Evolutionary conservation across 176 grass and related monocot species (phyloP), one percentile per base, ranked within the genome.

Genomic region (Triticum turgidum): DNA sequence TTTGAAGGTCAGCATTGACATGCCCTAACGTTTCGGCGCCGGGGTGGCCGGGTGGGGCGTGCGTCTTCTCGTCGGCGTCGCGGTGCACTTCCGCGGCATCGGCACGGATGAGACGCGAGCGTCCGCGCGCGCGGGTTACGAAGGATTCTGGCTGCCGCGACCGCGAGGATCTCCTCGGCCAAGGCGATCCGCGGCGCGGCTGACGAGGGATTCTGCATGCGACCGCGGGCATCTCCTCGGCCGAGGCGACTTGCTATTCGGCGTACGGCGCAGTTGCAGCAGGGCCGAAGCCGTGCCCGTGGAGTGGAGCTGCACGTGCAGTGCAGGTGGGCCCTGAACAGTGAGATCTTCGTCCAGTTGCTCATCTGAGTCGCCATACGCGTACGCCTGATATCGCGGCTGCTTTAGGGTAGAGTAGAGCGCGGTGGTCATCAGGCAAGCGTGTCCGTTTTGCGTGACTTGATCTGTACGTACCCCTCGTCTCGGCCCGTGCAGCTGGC

Each of bases 151-250:
- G 22, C 42, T 51, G 72, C 72, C 72, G 22, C 72, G 37, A 42
- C 17, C 67, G 33, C 33, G 18, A 30, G 65, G 65, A 68, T 68
- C 65, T 68, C 71, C 42, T 75, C 72, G 41, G 73, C 13, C 24
- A 20, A 77, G 74, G 27, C 74, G 74, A 54, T 10, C 2, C 7
- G 27, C 27, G 15, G 74, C 47, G n/a, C 13, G 13, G 59, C 7
- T 8, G 14, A 27, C 59, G 61, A 80, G 37, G 9, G 37, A 64
- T 47, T 30, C 77, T 9, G 3, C 42, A 11, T 44, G 42, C 77
- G 47, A 52, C 47, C 47, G 47, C 7, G 58, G 58, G 77, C 14
- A 80, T 80, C 78, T 65, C 78, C 78, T 77, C 47, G 74, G 47
- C 47, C 73, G 7, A 29, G 72, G 72, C 72, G 71, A 27, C 69